These are phyloP conservation scores for Barnettozyma californica DNA, from an alignment of 805 yeast genomes.

Conservation along the genomic window DNA sequence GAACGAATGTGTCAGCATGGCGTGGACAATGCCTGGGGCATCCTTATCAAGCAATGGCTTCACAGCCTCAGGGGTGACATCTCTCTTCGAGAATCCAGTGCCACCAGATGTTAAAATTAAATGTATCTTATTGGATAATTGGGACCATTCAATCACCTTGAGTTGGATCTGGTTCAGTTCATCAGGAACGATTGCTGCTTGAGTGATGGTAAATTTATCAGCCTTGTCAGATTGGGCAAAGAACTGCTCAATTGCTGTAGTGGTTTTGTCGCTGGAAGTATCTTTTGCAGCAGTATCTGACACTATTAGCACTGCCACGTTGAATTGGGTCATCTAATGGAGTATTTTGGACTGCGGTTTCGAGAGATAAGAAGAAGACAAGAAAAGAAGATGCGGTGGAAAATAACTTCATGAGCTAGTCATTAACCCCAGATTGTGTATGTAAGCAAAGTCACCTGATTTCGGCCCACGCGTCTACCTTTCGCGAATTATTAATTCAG, in stretches of 20 bases:
- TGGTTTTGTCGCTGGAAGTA: conserved; percentile 2
- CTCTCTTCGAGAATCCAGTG: conserved; percentile 43
- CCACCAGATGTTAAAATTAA: conserved; percentile 48
- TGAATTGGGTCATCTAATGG: neutral
- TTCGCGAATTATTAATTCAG: neutral
- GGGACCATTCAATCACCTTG: conserved; percentile 26
- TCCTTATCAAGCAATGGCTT: conserved; percentile 35
- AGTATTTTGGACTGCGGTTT: no score
- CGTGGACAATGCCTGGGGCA: conserved; percentile 46
- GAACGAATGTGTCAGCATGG: conserved; percentile 40
- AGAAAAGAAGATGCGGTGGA: neutral
- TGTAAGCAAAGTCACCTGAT: neutral
- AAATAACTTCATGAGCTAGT: neutral
- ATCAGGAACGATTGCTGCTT: conserved; percentile 33
- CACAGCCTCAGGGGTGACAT: conserved; percentile 48
- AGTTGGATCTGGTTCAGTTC: conserved; percentile 20
- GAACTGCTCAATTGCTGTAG: conserved; percentile 1
- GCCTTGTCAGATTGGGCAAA: conserved; percentile 5
- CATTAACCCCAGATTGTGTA: neutral
- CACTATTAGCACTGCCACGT: conserved; percentile 6
- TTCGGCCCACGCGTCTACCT: neutral
- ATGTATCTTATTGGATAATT: neutral
- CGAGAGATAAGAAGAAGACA: neutral
- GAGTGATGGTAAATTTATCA: conserved; percentile 8
- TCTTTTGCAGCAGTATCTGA: conserved; percentile 4